Conservation (phyloP, 495 filamentous ascomycete species). For the Aspergillus taichungensis region DNA sequence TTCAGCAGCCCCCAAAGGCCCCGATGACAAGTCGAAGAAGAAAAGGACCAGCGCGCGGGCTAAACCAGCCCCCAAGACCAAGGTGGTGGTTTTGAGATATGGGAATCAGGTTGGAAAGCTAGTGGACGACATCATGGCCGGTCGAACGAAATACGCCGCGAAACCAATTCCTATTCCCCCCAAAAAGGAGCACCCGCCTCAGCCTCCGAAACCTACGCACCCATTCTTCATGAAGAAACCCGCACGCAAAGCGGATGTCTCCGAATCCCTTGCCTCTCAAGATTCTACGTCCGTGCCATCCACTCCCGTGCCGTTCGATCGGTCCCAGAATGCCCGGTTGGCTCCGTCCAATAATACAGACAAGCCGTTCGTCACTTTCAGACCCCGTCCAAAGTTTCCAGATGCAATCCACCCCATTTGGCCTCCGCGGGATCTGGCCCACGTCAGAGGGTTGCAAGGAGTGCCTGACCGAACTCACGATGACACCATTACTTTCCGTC, state of each 20-base stretch:
- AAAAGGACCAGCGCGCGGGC: constrained; percentile 17
- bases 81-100: constrained; percentile 42
- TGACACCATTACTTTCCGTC: background rate
- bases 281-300: constrained; percentile 15
- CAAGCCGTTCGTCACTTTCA: constrained; percentile 15
- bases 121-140: constrained; percentile 44
- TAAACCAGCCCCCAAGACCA: constrained; percentile 9
- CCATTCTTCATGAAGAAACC: constrained; percentile 65
- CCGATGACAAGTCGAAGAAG: constrained; percentile 15
- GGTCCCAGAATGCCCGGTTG: constrained; percentile 10
- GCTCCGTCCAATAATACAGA: constrained; percentile 11
- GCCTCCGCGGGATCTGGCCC: constrained; percentile 57
- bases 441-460: constrained; percentile 30
- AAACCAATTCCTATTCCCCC: constrained; percentile 4
- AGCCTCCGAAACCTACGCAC: constrained; percentile 56
- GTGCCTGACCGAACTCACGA: background rate
- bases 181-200: constrained; percentile 21
- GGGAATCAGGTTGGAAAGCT: constrained; percentile 29
- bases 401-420: constrained; percentile 56
- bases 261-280: constrained; percentile 10
- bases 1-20: constrained; percentile 10
- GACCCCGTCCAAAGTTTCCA: constrained; percentile 41
- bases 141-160: constrained; percentile 8
- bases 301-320: background rate
- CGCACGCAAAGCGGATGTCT: constrained; percentile 6